Base-by-base conservation (phyloP, 2,329 filamentous ascomycete genomes). In the Verticillium longisporum region DNA sequence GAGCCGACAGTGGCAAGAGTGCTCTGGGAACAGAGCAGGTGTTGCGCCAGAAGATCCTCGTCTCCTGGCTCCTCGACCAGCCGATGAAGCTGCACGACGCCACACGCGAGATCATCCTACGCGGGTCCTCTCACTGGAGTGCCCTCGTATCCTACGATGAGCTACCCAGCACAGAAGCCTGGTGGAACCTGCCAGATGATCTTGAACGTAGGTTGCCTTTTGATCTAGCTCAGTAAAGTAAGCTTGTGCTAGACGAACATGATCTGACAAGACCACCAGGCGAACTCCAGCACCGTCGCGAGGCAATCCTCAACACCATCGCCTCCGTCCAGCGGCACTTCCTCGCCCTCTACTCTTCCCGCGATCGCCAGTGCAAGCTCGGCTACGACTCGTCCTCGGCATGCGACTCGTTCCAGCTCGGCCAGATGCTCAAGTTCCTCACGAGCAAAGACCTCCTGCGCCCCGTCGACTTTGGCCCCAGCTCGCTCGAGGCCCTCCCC, bases 381-480 rank as follows among this genome's bases (percentile, higher is more conserved):
- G 89, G 89, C 59, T 92, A 92, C 72, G 88, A 91, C 68, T 87
- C 85, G 2, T 89, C 86, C 63, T 74, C 82, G 1, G 85, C 88
- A 53, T 92, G 90, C 71, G 90, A 93, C 74, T 87, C 86, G 1
- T 93, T 89, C 68, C 90, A 93, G 73, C 82, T 93, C 1, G 90
- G 89, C 26, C 88, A 92, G 73, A 90, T 90, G 80, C 74, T 91
- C 64, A 86, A 86, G 66, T 92, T 92, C 72, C 82, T 92, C 38
- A 75, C 79, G 14, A 80, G 81, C 65, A 85, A 85, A 65, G 80
- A 82, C 33, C 82, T 90, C 0, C 68, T 91, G 4, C 83, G 80
- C 41, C 73, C 91, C 1, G 77, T 82, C 6, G 82, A 86, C 68
- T 85, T 84, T 64, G 79, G 80, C 38, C 76, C 82, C 0, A 67